A percentile compares a stretch with the other conserved stretches of the same genome.
These are phyloP conservation scores for Lathyrus oleraceus DNA, from an alignment of 306 rosid genomes.

Conservation along the genomic window DNA sequence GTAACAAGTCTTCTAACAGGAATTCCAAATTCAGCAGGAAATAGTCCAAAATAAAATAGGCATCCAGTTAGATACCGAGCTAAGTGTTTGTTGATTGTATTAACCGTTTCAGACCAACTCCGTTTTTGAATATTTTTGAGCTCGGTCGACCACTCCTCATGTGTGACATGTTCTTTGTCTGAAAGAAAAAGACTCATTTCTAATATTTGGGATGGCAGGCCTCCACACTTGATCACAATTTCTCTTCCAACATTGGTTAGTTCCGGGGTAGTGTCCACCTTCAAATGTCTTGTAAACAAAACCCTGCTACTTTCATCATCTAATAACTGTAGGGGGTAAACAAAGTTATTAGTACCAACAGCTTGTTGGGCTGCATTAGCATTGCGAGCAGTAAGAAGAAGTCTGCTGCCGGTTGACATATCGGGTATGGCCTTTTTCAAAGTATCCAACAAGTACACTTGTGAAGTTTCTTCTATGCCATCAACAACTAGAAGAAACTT, in stretches of 20 bases:
- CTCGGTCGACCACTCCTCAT: neutral
- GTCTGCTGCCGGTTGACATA: neutral
- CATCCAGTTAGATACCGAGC: constrained; percentile 8
- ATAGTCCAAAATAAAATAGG: constrained; percentile 13
- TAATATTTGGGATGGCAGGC: constrained; percentile 23
- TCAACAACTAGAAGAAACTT: constrained; percentile 37
- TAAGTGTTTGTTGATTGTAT: neutral
- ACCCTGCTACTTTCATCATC: constrained; percentile 32
- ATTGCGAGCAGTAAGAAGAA: constrained; percentile 32
- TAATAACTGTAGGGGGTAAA: constrained; percentile 18
- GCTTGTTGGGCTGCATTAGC: neutral
- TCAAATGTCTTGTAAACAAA: neutral
- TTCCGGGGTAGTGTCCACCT: neutral
- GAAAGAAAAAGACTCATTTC: neutral
- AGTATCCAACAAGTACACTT: constrained; percentile 5
- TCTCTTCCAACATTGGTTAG: neutral
- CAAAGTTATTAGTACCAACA: neutral
- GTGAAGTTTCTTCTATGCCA: constrained; percentile 1
- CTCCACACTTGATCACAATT: constrained; percentile 30
- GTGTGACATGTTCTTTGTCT: neutral
- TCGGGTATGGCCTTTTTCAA: neutral
- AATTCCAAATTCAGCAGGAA: constrained; percentile 37
- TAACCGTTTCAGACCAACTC: neutral
- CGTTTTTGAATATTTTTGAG: neutral
- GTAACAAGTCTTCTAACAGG: constrained; percentile 40